Conservation (phyloP, 2,329 filamentous ascomycete genomes). For the Microcera coccophila region DNA sequence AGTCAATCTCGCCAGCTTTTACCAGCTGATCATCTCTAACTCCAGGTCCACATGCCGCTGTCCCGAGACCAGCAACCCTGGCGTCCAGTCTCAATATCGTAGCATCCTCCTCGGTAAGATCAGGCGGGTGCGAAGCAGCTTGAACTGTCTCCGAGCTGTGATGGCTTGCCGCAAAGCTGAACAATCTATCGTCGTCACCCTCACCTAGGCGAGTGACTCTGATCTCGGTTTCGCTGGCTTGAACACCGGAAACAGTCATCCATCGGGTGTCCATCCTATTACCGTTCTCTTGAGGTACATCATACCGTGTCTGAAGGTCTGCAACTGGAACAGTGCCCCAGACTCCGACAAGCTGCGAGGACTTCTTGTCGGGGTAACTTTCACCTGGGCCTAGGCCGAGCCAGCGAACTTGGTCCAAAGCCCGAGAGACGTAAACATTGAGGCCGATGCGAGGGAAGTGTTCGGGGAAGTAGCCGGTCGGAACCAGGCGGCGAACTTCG, state of each 20-base stretch:
- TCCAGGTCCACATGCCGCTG: constrained; percentile 46
- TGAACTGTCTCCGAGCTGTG: constrained; percentile 52
- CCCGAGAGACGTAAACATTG: constrained; percentile 47
- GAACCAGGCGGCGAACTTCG: constrained; percentile 39
- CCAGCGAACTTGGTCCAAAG: constrained; percentile 51
- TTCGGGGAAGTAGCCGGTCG: constrained; percentile 47
- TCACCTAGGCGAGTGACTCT: constrained; percentile 18
- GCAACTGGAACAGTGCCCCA: constrained; percentile 40
- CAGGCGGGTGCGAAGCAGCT: constrained; percentile 59
- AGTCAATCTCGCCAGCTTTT: constrained; percentile 37
- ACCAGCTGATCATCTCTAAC: constrained; percentile 44
- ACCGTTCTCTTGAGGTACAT: constrained; percentile 65
- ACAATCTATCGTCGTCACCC: constrained; percentile 11
- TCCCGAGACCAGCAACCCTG: constrained; percentile 47
- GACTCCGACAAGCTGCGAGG: constrained; percentile 51
- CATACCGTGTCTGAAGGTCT: constrained; percentile 55
- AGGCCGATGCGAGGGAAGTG: constrained; percentile 61
- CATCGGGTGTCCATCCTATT: constrained; percentile 60
- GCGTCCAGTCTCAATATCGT: constrained; percentile 42
- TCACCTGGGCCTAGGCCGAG: constrained; percentile 62
- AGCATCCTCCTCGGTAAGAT: constrained; percentile 51
- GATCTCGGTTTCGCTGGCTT: constrained; percentile 14
- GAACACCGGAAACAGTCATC: constrained; percentile 38
- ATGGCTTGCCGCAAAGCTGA: constrained; percentile 55
- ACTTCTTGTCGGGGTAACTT: constrained; percentile 60